Evolutionary conservation across 2,329 filamentous ascomycete genomes (phyloP).

Genomic region (Leptographium wingfieldii): DNA sequence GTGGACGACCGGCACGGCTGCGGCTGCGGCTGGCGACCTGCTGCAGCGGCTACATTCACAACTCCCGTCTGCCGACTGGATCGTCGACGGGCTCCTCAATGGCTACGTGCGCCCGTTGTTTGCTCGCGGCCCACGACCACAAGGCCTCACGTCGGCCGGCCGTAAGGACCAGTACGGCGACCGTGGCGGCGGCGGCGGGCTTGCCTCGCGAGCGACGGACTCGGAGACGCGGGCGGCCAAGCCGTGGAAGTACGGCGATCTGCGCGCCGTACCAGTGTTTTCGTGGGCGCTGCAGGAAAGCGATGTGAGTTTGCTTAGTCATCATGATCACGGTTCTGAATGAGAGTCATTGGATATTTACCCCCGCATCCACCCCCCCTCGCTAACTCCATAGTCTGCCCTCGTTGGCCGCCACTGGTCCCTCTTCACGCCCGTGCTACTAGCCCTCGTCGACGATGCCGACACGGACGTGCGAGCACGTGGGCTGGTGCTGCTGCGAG

Average conservation of each 20-base stretch:
- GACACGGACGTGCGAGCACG: slow-evolving; percentile 37
- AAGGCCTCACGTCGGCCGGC: slow-evolving; percentile 42
- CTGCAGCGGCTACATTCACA: slow-evolving; percentile 15
- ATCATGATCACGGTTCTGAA: background rate
- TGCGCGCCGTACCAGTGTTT: slow-evolving; percentile 42
- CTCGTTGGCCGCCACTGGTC: slow-evolving; percentile 49
- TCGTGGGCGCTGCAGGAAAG: slow-evolving; percentile 45
- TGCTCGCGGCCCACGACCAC: slow-evolving; percentile 38
- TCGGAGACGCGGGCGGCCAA: slow-evolving; percentile 29
- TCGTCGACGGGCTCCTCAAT: slow-evolving; percentile 45
- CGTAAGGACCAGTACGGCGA: slow-evolving; percentile 34
- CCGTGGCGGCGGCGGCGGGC: slow-evolving; percentile 18
- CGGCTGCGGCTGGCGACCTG: slow-evolving; percentile 19
- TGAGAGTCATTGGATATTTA: no score
- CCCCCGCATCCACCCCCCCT: background rate
- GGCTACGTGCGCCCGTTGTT: slow-evolving; percentile 57
- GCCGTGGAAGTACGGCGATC: slow-evolving; percentile 47
- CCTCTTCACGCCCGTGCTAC: slow-evolving; percentile 54
- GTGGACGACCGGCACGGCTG: slow-evolving; percentile 19
- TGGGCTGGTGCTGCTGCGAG: slow-evolving; percentile 41
- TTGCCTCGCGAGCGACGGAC: slow-evolving; percentile 14
- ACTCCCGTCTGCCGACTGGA: slow-evolving; percentile 20
- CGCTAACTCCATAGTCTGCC: background rate
- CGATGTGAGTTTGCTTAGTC: slow-evolving; percentile 24
- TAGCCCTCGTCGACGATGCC: slow-evolving; percentile 56